phyloP scores from a whole-genome alignment of 1,139 yeast species.

The Blastobotrys raffinosifermentans region DNA sequence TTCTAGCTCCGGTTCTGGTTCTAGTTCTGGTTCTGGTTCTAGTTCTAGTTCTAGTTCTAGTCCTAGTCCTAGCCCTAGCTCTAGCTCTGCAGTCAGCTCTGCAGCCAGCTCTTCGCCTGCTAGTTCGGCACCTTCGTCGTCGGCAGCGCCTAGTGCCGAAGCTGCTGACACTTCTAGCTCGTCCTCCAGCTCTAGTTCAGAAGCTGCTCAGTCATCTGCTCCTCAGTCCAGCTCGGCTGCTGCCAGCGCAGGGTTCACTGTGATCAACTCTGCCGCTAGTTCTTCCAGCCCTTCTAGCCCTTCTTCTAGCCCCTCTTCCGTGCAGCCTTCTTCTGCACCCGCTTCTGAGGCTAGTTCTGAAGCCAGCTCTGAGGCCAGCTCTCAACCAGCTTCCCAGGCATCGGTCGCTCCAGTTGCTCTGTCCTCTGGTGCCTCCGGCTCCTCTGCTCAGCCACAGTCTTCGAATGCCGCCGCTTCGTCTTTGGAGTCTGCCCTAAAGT shows the following conservation, averaged over 20 bases:
- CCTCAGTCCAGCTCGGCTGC: neutral
- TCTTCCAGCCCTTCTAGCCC: slow-evolving; percentile 4
- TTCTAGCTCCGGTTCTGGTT: slow-evolving; percentile 8
- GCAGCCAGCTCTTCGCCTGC: neutral
- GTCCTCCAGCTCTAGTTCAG: neutral
- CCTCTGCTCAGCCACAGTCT: neutral
- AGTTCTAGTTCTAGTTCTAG: neutral
- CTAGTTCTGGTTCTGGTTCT: slow-evolving; percentile 10
- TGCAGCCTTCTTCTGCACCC: slow-evolving; percentile 1
- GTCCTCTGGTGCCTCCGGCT: slow-evolving; percentile 2
- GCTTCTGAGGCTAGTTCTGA: slow-evolving; percentile 7
- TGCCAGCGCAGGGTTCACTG: neutral
- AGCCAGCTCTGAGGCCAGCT: slow-evolving; percentile 9
- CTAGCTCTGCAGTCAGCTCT: neutral
- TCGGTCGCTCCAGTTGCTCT: slow-evolving; percentile 10
- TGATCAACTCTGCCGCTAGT: slow-evolving; percentile 3
- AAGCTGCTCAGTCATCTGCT: neutral
- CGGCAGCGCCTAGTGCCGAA: neutral
- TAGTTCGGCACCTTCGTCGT: neutral
- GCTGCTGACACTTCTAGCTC: neutral
- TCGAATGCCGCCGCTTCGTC: neutral
- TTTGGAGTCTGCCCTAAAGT: neutral
- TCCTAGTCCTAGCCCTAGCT: neutral
- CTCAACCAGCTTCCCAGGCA: neutral
- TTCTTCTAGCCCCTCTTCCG: neutral